Evolutionary conservation across 257 asterid genomes (phyloP).

Genomic region (Solanum chiquidenum): DNA sequence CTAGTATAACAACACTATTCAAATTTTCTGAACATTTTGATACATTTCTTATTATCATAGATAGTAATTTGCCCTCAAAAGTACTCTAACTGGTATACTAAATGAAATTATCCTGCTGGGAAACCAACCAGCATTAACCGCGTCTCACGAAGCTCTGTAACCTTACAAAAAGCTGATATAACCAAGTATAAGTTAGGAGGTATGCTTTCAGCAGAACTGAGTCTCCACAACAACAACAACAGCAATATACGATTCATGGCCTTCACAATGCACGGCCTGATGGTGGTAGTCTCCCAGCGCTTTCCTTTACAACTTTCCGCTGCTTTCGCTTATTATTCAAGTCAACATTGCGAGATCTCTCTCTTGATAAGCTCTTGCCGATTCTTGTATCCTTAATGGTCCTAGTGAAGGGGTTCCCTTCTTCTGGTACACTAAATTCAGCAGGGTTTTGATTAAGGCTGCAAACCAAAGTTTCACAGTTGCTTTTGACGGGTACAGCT

Average conservation of each 20-base stretch:
- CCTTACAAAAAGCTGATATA: background rate
- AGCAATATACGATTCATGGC: background rate
- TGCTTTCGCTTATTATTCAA: constrained; percentile 25
- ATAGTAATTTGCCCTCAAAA: background rate
- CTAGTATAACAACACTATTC: background rate
- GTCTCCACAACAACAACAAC: background rate
- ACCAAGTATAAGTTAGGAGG: background rate
- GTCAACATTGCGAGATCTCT: background rate
- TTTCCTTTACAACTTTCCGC: constrained; percentile 22
- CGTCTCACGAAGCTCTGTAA: background rate
- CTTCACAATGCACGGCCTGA: background rate
- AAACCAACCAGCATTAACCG: background rate
- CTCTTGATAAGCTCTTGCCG: constrained; percentile 15
- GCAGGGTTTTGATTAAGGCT: constrained; percentile 66
- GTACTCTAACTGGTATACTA: background rate
- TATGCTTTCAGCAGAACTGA: background rate
- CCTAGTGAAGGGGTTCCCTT: constrained; percentile 41
- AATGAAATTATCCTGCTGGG: background rate
- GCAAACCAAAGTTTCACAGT: background rate
- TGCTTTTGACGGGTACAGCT: background rate
- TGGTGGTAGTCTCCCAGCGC: constrained; percentile 8
- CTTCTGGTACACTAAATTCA: constrained; percentile 52
- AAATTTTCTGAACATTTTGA: background rate
- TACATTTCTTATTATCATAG: background rate
- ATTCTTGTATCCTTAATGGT: constrained; percentile 33